Conservation (phyloP, 169 alveolate species). For the Babesia ovis region DNA sequence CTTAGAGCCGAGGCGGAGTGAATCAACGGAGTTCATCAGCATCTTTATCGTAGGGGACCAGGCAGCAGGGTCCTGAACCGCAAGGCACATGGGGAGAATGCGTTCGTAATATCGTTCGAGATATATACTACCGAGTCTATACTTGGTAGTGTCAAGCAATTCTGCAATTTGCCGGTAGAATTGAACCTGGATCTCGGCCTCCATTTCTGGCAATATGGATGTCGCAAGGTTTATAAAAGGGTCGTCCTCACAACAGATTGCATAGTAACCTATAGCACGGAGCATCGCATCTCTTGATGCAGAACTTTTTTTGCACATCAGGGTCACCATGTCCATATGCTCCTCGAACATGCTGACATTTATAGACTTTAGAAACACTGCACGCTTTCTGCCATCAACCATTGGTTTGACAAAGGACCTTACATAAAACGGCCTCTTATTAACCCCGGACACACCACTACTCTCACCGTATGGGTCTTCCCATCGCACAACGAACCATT, state of each 20-base stretch:
- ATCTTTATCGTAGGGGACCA: slow-evolving; percentile 39
- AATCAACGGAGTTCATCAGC: slow-evolving; percentile 35
- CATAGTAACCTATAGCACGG: slow-evolving; percentile 46
- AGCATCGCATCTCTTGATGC: slow-evolving; percentile 18
- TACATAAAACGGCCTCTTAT: slow-evolving; percentile 1
- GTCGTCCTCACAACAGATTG: slow-evolving; percentile 59
- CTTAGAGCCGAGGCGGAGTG: slow-evolving; percentile 46
- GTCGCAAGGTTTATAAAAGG: slow-evolving; percentile 42
- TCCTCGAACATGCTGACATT: slow-evolving; percentile 24
- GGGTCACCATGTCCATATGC: slow-evolving; percentile 6
- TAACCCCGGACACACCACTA: neutral
- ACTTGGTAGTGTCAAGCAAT: slow-evolving; percentile 29
- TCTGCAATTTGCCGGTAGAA: slow-evolving; percentile 45
- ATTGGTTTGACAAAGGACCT: neutral
- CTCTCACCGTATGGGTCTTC: neutral
- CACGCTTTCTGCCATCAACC: neutral
- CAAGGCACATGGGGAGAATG: slow-evolving; percentile 57
- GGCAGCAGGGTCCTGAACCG: slow-evolving; percentile 32
- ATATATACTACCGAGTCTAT: slow-evolving; percentile 19
- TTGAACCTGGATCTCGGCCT: neutral
- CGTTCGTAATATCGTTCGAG: slow-evolving; percentile 63
- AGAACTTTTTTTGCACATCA: slow-evolving; percentile 18
- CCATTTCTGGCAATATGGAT: slow-evolving; percentile 39
- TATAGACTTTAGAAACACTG: slow-evolving; percentile 36
- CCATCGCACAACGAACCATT: slow-evolving; percentile 21